Evolutionary conservation across 371 early-diverging fungal genomes (phyloP).

Genomic region (Gilbertella persicaria): DNA sequence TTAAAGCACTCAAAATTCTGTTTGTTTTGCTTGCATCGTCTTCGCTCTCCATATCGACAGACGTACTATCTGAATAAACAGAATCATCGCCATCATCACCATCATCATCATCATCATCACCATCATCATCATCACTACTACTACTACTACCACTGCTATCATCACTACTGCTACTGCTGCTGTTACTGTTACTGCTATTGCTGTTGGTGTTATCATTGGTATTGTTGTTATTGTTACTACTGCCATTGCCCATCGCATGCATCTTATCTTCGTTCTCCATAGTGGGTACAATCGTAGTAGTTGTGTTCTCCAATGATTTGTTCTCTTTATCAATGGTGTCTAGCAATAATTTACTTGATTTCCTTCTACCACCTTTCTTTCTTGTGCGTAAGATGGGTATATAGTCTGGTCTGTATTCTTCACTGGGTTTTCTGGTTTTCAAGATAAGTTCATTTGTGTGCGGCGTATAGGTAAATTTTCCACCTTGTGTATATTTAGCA

Average conservation of each 20-base stretch:
- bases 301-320: neutral
- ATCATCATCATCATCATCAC: neutral
- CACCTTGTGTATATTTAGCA: constrained; percentile 48
- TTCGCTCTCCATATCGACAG: constrained; percentile 3
- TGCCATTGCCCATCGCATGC: constrained; percentile 8
- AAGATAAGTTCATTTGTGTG: neutral
- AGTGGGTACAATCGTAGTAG: neutral
- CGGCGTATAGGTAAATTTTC: constrained; percentile 43
- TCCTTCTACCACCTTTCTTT: constrained; percentile 6
- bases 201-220: constrained; percentile 9
- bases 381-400: constrained; percentile 22
- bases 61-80: neutral
- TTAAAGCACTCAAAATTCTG: constrained; percentile 4
- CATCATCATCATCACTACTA: constrained; percentile 2
- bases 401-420: constrained; percentile 46
- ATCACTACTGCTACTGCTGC: constrained; percentile 10
- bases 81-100: constrained; percentile 5
- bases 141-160: constrained; percentile 6
- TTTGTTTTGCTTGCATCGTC: neutral
- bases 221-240: constrained; percentile 4
- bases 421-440: constrained; percentile 9
- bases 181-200: constrained; percentile 9
- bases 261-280: neutral
- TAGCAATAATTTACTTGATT: constrained; percentile 1
- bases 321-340: constrained; percentile 10